Evolutionary conservation across 2,329 filamentous ascomycete species (phyloP).

Genomic region (Neofusicoccum cordaticola): DNA sequence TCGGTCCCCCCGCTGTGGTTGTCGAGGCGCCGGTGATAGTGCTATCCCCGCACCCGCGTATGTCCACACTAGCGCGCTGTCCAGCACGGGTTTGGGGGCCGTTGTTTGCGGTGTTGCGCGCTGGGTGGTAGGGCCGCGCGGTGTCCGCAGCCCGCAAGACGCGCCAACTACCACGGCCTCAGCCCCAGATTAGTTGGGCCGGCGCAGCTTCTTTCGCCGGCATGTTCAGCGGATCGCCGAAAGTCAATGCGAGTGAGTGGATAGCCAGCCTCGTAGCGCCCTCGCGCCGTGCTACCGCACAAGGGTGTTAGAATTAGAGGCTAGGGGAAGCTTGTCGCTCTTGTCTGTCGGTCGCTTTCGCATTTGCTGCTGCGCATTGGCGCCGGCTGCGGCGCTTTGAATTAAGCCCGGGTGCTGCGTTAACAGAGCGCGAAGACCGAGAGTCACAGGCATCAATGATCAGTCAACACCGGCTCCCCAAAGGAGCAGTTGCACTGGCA

Average conservation of each 20-base stretch:
- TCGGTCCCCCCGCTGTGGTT: not conserved
- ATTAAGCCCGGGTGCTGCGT: not conserved
- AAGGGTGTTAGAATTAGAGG: not conserved
- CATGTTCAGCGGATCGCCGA: conserved; percentile 5
- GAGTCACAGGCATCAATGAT: not conserved
- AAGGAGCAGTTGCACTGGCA: not conserved
- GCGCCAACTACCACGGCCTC: not conserved
- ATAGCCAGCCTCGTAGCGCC: not conserved
- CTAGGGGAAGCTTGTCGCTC: not conserved
- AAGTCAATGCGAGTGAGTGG: not conserved
- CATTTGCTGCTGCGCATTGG: not conserved
- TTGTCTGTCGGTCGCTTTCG: not conserved
- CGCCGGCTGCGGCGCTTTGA: conserved; percentile 1
- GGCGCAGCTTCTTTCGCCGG: not conserved
- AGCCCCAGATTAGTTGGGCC: not conserved
- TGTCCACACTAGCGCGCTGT: not conserved
- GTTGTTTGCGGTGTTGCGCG: conserved; percentile 2
- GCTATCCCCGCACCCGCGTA: conserved; percentile 6
- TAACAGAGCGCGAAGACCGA: not conserved
- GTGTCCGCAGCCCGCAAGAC: conserved; percentile 1
- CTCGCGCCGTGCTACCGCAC: conserved; percentile 6
- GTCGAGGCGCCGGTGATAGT: conserved; percentile 2
- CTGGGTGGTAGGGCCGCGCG: not conserved
- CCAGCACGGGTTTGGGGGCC: not conserved
- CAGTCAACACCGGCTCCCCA: not conserved